Evolutionary conservation across 441 rosid genomes (phyloP).

Genomic region (Syzygium syzygioides): DNA sequence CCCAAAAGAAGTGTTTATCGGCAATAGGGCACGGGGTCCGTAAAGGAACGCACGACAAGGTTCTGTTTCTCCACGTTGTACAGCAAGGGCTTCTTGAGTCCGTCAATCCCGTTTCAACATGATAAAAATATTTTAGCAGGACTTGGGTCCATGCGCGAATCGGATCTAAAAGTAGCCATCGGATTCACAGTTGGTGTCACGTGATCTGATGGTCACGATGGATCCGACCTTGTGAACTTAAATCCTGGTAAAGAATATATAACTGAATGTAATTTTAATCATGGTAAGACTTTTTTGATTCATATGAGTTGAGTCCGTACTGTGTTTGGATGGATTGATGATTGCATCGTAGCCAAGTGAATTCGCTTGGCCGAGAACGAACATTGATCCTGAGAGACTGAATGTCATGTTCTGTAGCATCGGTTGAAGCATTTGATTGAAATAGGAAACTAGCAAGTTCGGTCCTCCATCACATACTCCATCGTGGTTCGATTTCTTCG

Average conservation of each 20-base stretch:
- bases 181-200: neutral
- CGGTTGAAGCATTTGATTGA: slow-evolving; percentile 24
- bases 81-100: neutral
- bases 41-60: neutral
- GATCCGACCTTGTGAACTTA: no score
- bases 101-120: neutral
- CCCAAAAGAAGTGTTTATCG: neutral
- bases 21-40: neutral
- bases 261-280: neutral
- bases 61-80: neutral
- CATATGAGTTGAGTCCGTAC: neutral
- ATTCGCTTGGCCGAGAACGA: slow-evolving; percentile 23
- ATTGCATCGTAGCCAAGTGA: slow-evolving; percentile 25
- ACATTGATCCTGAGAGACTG: slow-evolving; percentile 20
- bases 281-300: neutral
- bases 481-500: slow-evolving; percentile 6
- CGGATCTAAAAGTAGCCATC: neutral
- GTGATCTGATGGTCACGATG: no score
- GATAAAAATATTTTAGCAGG: neutral
- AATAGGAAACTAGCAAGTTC: slow-evolving; percentile 21
- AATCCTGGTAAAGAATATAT: neutral
- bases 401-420: slow-evolving; percentile 24
- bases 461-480: slow-evolving; percentile 25
- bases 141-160: neutral
- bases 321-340: slow-evolving; percentile 30